phyloP scores from a whole-genome alignment of 305 asterid genomes.

The Coffea humblotiana region DNA sequence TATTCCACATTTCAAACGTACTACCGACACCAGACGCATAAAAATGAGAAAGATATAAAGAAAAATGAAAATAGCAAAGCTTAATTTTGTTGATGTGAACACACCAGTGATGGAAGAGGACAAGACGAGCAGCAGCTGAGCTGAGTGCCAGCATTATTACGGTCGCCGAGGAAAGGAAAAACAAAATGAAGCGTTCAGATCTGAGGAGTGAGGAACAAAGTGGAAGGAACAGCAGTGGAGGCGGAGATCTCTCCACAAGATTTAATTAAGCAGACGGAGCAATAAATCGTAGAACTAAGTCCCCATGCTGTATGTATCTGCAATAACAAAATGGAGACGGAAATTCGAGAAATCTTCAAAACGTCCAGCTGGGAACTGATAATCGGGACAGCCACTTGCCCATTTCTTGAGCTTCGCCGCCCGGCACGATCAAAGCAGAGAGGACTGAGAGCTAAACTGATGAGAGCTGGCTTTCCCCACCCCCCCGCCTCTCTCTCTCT shows the following conservation, averaged over 20 bases:
- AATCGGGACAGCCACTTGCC: constrained; percentile 15
- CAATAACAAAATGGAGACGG: constrained; percentile 24
- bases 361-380: constrained; percentile 8
- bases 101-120: constrained; percentile 35
- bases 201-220: constrained; percentile 27
- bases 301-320: constrained; percentile 18
- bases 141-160: constrained; percentile 46
- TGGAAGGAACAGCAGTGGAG: constrained; percentile 8
- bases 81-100: constrained; percentile 12
- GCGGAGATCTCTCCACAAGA: constrained; percentile 26
- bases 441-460: neutral
- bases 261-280: neutral
- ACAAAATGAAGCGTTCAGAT: constrained; percentile 39
- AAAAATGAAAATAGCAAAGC: neutral
- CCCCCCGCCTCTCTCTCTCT: too few species aligned
- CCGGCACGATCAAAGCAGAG: neutral
- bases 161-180: constrained; percentile 30
- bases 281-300: constrained; percentile 17
- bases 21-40: neutral
- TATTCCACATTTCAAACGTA: too few species aligned
- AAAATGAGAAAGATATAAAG: neutral
- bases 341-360: constrained; percentile 8
- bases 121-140: constrained; percentile 29
- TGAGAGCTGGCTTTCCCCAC: neutral
- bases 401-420: constrained; percentile 31